These are phyloP conservation scores for Mycena epipterygia DNA, from an alignment of 768 basidiomycete species.

Conservation along the genomic window DNA sequence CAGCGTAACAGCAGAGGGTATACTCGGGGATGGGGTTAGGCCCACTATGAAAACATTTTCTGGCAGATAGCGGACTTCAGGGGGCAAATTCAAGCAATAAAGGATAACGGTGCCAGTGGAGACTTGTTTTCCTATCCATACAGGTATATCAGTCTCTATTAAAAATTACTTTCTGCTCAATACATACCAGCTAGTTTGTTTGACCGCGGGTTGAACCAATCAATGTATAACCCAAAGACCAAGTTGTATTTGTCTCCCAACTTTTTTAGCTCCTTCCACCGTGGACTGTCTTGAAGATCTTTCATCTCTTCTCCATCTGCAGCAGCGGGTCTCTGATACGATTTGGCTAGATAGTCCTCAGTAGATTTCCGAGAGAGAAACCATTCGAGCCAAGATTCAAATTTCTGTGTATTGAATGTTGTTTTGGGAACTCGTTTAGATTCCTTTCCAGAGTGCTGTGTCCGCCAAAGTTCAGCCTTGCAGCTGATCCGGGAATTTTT, in stretches of 20 bases:
- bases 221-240: slow-evolving; percentile 39
- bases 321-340: slow-evolving; percentile 8
- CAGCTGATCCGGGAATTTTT: slow-evolving; percentile 10
- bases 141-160: not conserved
- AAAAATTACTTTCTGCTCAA: not conserved
- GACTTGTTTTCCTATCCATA: slow-evolving; percentile 7
- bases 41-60: slow-evolving; percentile 46
- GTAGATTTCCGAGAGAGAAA: slow-evolving; percentile 23
- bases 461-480: slow-evolving; percentile 27
- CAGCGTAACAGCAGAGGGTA: slow-evolving; percentile 35
- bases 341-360: slow-evolving; percentile 18
- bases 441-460: slow-evolving; percentile 24
- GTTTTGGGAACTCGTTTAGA: slow-evolving; percentile 22
- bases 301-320: slow-evolving; percentile 18
- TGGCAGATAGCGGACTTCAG: slow-evolving; percentile 35
- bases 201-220: slow-evolving; percentile 43
- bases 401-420: slow-evolving; percentile 29
- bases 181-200: slow-evolving; percentile 40
- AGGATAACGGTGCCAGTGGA: slow-evolving; percentile 35
- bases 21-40: slow-evolving; percentile 44
- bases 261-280: slow-evolving; percentile 23
- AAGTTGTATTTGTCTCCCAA: slow-evolving; percentile 30
- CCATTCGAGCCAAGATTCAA: slow-evolving; percentile 25
- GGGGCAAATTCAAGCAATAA: slow-evolving; percentile 46
- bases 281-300: slow-evolving; percentile 30